Evolutionary conservation across 352 stramenopile species (phyloP), one percentile per base, ranked within the genome.

Genomic region (Phytopythium boreale): DNA sequence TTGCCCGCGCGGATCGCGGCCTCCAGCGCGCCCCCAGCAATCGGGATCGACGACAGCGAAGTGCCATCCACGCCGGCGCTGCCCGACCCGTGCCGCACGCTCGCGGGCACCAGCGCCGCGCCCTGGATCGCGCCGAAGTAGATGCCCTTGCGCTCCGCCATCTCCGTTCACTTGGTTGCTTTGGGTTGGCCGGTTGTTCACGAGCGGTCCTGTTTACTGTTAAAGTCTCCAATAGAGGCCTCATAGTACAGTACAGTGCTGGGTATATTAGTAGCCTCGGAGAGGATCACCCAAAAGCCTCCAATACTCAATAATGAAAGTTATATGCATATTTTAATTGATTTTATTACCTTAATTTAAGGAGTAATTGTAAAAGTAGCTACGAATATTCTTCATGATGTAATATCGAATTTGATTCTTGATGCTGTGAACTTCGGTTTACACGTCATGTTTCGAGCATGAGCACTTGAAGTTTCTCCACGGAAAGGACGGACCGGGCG

Each of bases 111-210:
- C 36, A 90, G 59, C 62, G 19, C 55, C 24, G 59, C 59, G 39
- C 75, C 71, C 34, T 68, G 65, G 66, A 95, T 91, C 62, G 84
- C 68, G 49, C 87, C 87, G 68, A 89, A 95, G 83, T 87, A 92
- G 71, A 95, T 95, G 69, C 77, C 79, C 70, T 85, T 83, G 46
- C 84, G 87, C 68, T 93, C 83, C 56, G 65, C 63, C 83, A 93
- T 92, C 26, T 24, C 27, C 31, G 51, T 27, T 29, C 17, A n/a
- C 17, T 31, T 29, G 26, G 26, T 26, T 50, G 43, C 43, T 26
- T 10, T 10, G 43, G 43, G 7, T 49, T 19, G 8, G 20, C 9
- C n/a, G 43, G 5, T 11, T n/a, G 20, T 50, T 26, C 43, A 50
- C n/a, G 1, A 20, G 34, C 10, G 34, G 34, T 14, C 34, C 34